These are phyloP conservation scores for Monosporascus sp. DNA, from an alignment of 2,329 filamentous ascomycete genomes.

Conservation along the genomic window DNA sequence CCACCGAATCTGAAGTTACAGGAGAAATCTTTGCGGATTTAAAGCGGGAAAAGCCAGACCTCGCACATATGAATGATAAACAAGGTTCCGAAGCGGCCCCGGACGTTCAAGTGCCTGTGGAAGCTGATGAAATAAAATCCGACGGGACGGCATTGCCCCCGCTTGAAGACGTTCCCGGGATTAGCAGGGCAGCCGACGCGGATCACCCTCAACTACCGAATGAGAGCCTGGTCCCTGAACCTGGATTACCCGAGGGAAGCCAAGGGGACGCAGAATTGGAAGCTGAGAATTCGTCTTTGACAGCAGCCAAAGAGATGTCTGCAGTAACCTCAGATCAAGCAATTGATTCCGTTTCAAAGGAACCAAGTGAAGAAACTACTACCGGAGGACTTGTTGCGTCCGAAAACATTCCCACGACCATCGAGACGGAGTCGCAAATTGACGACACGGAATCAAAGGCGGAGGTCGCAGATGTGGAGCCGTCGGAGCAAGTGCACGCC, in stretches of 20 bases:
- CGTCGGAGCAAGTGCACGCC: constrained; percentile 11
- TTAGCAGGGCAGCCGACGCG: not conserved
- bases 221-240: not conserved
- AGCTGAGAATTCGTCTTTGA: not conserved
- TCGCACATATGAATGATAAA: not conserved
- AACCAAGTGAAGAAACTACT: not conserved
- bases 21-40: not conserved
- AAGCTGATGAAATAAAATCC: not conserved
- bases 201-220: not conserved
- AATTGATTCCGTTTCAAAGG: not conserved
- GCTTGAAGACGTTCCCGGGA: not conserved
- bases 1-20: constrained; percentile 5
- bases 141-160: not conserved
- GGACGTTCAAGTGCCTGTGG: not conserved
- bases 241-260: not conserved
- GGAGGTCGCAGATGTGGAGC: constrained; percentile 12
- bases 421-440: constrained; percentile 5
- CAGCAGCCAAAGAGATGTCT: not conserved
- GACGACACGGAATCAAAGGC: constrained; percentile 10
- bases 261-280: not conserved
- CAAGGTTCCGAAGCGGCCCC: not conserved
- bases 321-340: not conserved
- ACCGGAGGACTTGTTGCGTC: constrained; percentile 2
- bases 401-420: constrained; percentile 1
- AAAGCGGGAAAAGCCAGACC: not conserved